These are phyloP conservation scores for Elongisporangium anandrum DNA, from an alignment of 352 stramenopile species.

Conservation along the genomic window DNA sequence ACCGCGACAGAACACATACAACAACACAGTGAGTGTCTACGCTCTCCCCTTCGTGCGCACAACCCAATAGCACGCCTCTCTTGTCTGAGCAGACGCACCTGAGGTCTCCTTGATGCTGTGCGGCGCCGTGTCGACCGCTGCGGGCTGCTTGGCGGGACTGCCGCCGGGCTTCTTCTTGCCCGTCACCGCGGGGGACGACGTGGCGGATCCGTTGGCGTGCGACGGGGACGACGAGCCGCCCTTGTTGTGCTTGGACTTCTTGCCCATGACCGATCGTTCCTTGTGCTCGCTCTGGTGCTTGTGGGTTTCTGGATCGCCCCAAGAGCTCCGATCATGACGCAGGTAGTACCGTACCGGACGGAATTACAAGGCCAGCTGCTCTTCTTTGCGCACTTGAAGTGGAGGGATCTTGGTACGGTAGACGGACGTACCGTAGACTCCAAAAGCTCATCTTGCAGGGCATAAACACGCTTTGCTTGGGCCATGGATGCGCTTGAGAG, in stretches of 20 bases:
- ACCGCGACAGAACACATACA: background rate
- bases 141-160: constrained; percentile 26
- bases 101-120: constrained; percentile 4
- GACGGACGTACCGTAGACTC: background rate
- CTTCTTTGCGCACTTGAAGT: background rate
- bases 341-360: background rate
- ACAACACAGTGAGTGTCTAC: background rate
- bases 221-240: background rate
- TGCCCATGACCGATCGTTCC: constrained; percentile 32
- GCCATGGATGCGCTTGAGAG: background rate
- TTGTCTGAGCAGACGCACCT: background rate
- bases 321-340: background rate
- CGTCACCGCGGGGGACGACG: constrained; percentile 9
- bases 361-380: background rate
- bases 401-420: background rate
- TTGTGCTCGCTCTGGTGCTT: constrained; percentile 10
- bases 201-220: constrained; percentile 8
- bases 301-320: background rate
- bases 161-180: constrained; percentile 18
- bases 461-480: background rate
- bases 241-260: constrained; percentile 56
- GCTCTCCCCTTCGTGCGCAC: background rate
- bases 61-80: background rate
- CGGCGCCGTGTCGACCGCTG: constrained; percentile 3
- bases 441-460: too few relatives aligned